phyloP scores from a whole-genome alignment of 768 basidiomycete genomes.

The Kwoniella europaea region DNA sequence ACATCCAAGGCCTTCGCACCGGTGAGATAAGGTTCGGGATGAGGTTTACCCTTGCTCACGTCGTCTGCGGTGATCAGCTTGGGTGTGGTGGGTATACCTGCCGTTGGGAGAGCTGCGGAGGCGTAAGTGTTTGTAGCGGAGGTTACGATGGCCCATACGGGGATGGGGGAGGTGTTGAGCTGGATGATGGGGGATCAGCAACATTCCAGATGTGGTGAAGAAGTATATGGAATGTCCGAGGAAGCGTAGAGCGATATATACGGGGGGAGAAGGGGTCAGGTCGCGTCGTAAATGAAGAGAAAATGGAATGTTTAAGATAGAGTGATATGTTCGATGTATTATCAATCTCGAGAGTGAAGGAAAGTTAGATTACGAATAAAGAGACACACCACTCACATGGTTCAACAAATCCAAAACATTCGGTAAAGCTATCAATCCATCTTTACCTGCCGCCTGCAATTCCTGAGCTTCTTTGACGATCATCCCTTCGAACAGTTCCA shows the following conservation, averaged over 20 bases:
- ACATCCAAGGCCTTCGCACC: constrained; percentile 71
- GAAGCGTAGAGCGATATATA: not conserved
- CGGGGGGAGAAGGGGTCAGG: not conserved
- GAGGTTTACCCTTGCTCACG: constrained; percentile 78
- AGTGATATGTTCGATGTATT: too few species aligned
- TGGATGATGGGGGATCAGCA: not conserved
- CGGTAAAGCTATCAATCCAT: constrained; percentile 65
- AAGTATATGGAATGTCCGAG: too few species aligned
- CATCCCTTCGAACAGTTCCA: constrained; percentile 74
- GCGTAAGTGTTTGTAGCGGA: constrained; percentile 79
- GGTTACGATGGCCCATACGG: constrained; percentile 79
- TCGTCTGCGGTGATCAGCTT: constrained; percentile 77
- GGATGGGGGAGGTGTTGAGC: constrained; percentile 28
- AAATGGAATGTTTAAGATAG: too few species aligned
- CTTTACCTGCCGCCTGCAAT: constrained; percentile 65
- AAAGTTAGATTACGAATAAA: constrained; percentile 48
- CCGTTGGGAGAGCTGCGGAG: constrained; percentile 68
- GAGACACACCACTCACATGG: constrained; percentile 61
- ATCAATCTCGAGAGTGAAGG: not conserved
- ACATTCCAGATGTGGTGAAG: too few species aligned
- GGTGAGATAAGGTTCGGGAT: constrained; percentile 82
- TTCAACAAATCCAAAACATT: constrained; percentile 68
- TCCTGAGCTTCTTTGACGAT: constrained; percentile 60
- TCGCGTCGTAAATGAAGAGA: too few species aligned
- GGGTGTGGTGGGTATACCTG: constrained; percentile 67